Evolutionary conservation across 306 rosid genomes (phyloP).

Genomic region (Mucuna pruriens): DNA sequence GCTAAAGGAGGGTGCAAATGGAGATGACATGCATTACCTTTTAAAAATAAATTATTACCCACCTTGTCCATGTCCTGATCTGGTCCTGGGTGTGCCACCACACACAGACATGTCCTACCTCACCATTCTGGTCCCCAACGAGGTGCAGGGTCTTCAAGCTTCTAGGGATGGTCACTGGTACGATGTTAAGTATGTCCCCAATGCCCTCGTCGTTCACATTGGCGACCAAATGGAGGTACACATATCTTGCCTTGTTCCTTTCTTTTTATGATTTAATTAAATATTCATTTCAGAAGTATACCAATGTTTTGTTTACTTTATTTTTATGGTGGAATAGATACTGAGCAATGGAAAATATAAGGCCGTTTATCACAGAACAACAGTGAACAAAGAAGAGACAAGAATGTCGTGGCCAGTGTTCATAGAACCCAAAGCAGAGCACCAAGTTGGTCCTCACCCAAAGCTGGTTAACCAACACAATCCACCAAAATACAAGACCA

Average conservation of each 20-base stretch:
- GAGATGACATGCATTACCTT: conserved; percentile 59
- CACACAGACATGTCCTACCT: conserved; percentile 79
- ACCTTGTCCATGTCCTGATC: conserved; percentile 81
- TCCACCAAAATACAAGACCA: conserved; percentile 71
- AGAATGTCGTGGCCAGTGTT: conserved; percentile 86
- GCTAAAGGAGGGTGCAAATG: conserved; percentile 58
- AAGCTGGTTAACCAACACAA: conserved; percentile 50
- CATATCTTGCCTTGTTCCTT: neutral
- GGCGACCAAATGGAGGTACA: conserved; percentile 84
- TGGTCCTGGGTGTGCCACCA: conserved; percentile 70
- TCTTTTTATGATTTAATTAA: neutral
- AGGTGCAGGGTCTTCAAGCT: conserved; percentile 86
- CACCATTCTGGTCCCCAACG: conserved; percentile 75
- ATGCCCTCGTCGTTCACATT: conserved; percentile 76
- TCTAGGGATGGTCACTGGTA: conserved; percentile 69
- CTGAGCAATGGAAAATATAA: conserved; percentile 79
- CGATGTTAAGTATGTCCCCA: conserved; percentile 68
- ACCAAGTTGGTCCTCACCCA: conserved; percentile 62
- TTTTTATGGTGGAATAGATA: conserved; percentile 45
- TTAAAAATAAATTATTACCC: conserved; percentile 88
- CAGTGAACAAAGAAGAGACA: conserved; percentile 56
- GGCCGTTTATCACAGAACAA: conserved; percentile 68
- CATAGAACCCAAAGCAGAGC: conserved; percentile 64
- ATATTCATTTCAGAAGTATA: no score
- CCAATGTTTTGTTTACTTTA: no score